A percentile compares a stretch with the other conserved stretches of the same genome.
Conservation (phyloP, 1,284 basidiomycete species). For the Fistulinella staudtii region DNA sequence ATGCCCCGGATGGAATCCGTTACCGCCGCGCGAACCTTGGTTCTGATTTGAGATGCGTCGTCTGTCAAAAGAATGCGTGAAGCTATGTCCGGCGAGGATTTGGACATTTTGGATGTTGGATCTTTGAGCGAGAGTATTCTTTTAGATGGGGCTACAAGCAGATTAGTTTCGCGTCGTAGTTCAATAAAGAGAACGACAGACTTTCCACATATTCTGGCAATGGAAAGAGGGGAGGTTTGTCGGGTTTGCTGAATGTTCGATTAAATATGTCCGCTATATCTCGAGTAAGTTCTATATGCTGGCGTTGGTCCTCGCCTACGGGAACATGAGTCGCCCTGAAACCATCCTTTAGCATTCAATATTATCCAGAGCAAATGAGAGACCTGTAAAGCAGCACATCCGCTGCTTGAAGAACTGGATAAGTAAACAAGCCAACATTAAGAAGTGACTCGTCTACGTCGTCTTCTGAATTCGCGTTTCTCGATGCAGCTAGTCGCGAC, state of each 20-base stretch:
- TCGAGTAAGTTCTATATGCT: conserved; percentile 86
- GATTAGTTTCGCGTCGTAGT: not conserved
- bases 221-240: conserved; percentile 55
- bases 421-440: conserved; percentile 84
- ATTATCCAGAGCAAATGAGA: not conserved
- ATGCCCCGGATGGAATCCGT: conserved; percentile 78
- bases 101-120: conserved; percentile 91
- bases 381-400: conserved; percentile 87
- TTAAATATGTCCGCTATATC: conserved; percentile 87
- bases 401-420: conserved; percentile 92
- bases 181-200: conserved; percentile 37
- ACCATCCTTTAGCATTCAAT: not conserved
- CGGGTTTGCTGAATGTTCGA: conserved; percentile 46
- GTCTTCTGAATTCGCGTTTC: conserved; percentile 69
- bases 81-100: conserved; percentile 76
- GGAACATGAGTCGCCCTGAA: conserved; percentile 86
- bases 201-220: conserved; percentile 74
- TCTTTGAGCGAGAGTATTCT: conserved; percentile 84
- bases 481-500: conserved; percentile 72
- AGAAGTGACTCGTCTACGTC: conserved; percentile 81
- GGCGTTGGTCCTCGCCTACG: conserved; percentile 92
- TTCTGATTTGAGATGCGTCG: conserved; percentile 51
- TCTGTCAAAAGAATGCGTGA: conserved; percentile 90
- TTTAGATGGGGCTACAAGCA: conserved; percentile 61
- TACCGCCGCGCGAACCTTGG: conserved; percentile 79